Percentiles rank a stretch among this genome's conserved stretches.
These are phyloP conservation scores for Chrysophaeum taylorii DNA, from an alignment of 352 stramenopile genomes.

Conservation along the genomic window DNA sequence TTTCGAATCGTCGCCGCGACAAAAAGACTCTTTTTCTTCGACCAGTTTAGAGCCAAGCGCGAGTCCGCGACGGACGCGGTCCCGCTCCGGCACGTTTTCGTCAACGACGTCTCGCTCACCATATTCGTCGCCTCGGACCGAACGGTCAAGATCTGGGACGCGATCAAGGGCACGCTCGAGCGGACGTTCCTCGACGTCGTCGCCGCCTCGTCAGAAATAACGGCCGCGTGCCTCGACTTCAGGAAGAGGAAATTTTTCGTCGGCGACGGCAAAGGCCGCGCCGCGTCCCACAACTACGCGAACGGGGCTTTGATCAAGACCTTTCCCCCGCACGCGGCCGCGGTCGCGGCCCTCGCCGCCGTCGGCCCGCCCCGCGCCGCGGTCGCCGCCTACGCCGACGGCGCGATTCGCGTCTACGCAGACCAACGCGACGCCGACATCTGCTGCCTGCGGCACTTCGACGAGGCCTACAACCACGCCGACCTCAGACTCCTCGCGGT, in stretches of 20 bases:
- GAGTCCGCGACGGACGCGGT: conserved; percentile 27
- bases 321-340: conserved; percentile 5
- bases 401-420: neutral
- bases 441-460: neutral
- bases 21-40: conserved; percentile 31
- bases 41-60: conserved; percentile 19
- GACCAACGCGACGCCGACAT: neutral
- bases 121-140: conserved; percentile 25
- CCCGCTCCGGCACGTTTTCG: conserved; percentile 25
- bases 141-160: conserved; percentile 36
- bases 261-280: conserved; percentile 4
- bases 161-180: conserved; percentile 28
- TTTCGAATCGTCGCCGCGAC: conserved; percentile 15
- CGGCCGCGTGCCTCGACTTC: conserved; percentile 21
- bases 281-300: conserved; percentile 19
- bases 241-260: conserved; percentile 22
- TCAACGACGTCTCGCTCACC: conserved; percentile 32
- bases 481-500: too few relatives aligned
- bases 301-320: conserved; percentile 23
- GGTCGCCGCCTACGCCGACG: neutral
- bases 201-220: conserved; percentile 25
- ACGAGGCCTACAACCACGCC: neutral
- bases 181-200: conserved; percentile 23
- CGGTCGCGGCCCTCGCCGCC: conserved; percentile 10
- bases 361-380: conserved; percentile 4